A percentile compares a stretch with the other conserved stretches of the same genome.
Conservation (phyloP, 306 rosid species). For the Hylodesmum podocarpum region DNA sequence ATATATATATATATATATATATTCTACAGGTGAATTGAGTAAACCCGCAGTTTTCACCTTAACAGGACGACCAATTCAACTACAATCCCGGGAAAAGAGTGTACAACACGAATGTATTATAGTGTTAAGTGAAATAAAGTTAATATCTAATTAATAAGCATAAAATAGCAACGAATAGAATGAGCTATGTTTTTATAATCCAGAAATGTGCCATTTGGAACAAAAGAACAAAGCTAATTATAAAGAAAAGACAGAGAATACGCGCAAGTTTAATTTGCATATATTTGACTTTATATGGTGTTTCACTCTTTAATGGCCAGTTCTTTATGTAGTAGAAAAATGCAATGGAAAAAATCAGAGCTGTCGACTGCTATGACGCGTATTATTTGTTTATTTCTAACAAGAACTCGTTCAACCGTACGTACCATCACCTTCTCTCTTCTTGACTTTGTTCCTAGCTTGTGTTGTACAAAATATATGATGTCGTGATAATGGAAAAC, state of each 20-base stretch:
- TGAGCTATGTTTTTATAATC: background rate
- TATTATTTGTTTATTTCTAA: background rate
- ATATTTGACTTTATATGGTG: constrained; percentile 24
- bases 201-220: background rate
- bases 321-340: too few species aligned
- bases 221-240: background rate
- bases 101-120: too few species aligned
- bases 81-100: too few species aligned
- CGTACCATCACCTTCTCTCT: constrained; percentile 22
- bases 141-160: background rate
- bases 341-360: constrained; percentile 3
- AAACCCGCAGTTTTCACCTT: too few species aligned
- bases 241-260: background rate
- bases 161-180: background rate
- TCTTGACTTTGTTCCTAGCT: constrained; percentile 27
- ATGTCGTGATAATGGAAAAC: background rate
- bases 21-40: too few species aligned
- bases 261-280: background rate
- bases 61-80: too few species aligned
- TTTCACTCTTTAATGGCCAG: constrained; percentile 22
- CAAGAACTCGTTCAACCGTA: background rate
- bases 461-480: background rate
- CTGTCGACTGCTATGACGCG: constrained; percentile 16
- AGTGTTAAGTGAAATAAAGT: too few species aligned
- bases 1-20: too few species aligned